Percentiles rank a stretch among this genome's conserved stretches.
These are phyloP conservation scores for Trichoderma breve DNA, from an alignment of 2,329 filamentous ascomycete genomes.

Conservation along the genomic window DNA sequence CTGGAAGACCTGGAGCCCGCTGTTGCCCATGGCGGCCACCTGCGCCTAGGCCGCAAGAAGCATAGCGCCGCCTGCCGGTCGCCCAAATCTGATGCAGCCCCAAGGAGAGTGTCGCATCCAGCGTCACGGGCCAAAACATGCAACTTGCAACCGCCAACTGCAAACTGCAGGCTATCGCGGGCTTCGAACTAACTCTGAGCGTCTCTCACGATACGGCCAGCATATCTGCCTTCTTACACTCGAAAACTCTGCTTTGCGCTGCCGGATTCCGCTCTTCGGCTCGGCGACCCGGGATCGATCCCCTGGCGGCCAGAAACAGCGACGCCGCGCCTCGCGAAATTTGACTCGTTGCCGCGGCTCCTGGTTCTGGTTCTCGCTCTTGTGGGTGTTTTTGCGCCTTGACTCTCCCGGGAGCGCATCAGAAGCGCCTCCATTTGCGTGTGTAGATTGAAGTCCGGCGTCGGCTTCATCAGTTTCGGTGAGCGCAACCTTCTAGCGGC, in stretches of 20 bases:
- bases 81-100: constrained; percentile 18
- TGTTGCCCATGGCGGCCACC: constrained; percentile 36
- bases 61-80: constrained; percentile 8
- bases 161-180: constrained; percentile 19
- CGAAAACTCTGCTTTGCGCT: background rate
- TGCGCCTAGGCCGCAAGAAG: constrained; percentile 19
- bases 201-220: constrained; percentile 19
- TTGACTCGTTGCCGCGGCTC: constrained; percentile 14
- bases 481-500: constrained; percentile 13
- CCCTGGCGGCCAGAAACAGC: constrained; percentile 9
- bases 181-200: constrained; percentile 9
- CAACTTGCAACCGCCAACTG: constrained; percentile 21
- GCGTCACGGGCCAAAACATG: constrained; percentile 32
- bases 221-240: background rate
- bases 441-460: background rate
- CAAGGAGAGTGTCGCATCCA: constrained; percentile 24
- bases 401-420: background rate
- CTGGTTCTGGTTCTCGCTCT: background rate
- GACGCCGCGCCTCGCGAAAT: constrained; percentile 16
- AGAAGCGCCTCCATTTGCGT: background rate
- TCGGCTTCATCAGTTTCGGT: constrained; percentile 15
- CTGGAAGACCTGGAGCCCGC: background rate
- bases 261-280: too few species aligned
- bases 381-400: constrained; percentile 1
- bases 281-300: background rate